Evolutionary conservation across 345 rosid species (phyloP).

Genomic region (Bretschneidera sinensis): DNA sequence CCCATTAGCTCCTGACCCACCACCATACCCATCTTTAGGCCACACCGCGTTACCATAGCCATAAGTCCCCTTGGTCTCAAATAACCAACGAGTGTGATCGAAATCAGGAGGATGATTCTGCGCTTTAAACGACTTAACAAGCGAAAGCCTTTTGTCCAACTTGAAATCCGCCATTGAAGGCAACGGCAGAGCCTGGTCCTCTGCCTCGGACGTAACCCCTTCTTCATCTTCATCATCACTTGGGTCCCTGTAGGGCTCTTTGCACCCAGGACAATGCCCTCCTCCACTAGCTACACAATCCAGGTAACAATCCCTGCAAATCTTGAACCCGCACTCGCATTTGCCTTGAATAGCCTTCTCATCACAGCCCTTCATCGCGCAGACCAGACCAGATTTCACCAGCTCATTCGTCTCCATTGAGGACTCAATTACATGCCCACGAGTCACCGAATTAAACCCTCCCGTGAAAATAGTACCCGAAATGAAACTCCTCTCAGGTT

Average conservation of each 20-base stretch:
- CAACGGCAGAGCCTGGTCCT: conserved; percentile 61
- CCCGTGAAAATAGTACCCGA: conserved; percentile 68
- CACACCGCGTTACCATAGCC: conserved; percentile 79
- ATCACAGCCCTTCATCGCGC: conserved; percentile 73
- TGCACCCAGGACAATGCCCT: conserved; percentile 72
- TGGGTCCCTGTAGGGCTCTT: conserved; percentile 55
- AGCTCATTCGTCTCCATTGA: conserved; percentile 35
- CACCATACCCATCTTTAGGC: conserved; percentile 79
- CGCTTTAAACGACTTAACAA: conserved; percentile 66
- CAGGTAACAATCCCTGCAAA: conserved; percentile 63
- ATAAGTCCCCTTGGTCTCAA: conserved; percentile 80
- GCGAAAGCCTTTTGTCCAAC: conserved; percentile 62
- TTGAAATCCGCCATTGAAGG: conserved; percentile 51
- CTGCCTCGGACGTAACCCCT: conserved; percentile 47
- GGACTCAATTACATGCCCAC: conserved; percentile 62
- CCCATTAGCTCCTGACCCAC: conserved; percentile 44
- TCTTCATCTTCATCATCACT: conserved; percentile 43
- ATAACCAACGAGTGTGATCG: conserved; percentile 75
- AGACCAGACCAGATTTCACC: conserved; percentile 31
- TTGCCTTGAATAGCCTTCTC: conserved; percentile 46
- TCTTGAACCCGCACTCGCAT: conserved; percentile 67
- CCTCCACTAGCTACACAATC: conserved; percentile 52
- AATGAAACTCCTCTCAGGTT: conserved; percentile 39
- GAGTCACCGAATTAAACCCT: conserved; percentile 63
- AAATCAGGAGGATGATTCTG: conserved; percentile 60